A percentile compares a stretch with the other conserved stretches of the same genome.
phyloP scores from a whole-genome alignment of 306 rosid species.

The Trifolium dubium region DNA sequence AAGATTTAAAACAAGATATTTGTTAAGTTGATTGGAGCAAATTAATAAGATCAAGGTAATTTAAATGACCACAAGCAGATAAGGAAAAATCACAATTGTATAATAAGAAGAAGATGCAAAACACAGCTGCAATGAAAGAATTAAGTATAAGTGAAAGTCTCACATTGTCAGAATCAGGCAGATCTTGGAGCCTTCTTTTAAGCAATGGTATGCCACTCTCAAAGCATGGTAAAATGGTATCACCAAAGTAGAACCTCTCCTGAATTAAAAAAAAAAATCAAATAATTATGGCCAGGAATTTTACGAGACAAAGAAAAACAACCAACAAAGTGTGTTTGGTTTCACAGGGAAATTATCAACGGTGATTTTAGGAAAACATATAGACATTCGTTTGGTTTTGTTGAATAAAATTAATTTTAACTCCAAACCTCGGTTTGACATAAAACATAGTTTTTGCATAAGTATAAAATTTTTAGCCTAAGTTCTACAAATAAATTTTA shows the following conservation, averaged over 20 bases:
- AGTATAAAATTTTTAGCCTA: background rate
- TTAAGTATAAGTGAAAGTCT: slow-evolving; percentile 36
- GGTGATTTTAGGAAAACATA: background rate
- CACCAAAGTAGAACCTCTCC: slow-evolving; percentile 99
- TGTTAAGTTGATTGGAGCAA: slow-evolving; percentile 15
- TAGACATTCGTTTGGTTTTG: background rate
- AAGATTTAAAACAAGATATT: background rate
- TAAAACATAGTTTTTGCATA: background rate
- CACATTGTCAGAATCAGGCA: slow-evolving; percentile 95
- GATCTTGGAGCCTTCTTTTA: slow-evolving; percentile 80
- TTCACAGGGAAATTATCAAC: background rate
- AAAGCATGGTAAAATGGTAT: slow-evolving; percentile 93
- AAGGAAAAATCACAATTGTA: slow-evolving; percentile 21
- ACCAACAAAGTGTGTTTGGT: background rate
- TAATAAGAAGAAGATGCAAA: background rate
- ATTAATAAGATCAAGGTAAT: background rate
- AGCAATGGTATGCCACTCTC: slow-evolving; percentile 98
- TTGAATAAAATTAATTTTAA: background rate
- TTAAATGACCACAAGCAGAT: slow-evolving; percentile 10
- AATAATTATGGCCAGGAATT: slow-evolving; percentile 22
- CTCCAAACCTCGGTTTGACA: background rate
- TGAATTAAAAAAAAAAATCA: slow-evolving; percentile 44
- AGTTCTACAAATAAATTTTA: background rate
- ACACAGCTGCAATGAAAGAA: slow-evolving; percentile 14
- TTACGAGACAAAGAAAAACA: slow-evolving; percentile 12